Evolutionary conservation across 169 alveolate genomes (phyloP).

Genomic region (Theileria parva): DNA sequence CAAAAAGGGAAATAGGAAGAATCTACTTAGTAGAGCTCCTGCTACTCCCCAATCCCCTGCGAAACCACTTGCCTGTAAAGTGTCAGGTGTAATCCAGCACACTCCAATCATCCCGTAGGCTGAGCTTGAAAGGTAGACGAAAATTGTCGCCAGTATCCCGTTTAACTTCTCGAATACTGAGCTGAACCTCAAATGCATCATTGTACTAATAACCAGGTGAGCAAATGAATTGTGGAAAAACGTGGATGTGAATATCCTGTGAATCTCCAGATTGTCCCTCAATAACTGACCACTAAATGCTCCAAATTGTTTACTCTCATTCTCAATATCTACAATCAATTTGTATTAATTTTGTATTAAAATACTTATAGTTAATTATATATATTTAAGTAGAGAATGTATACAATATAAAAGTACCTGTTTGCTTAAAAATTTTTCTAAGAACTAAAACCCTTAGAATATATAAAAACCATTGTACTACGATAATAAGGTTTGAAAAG

Average conservation of each 20-base stretch:
- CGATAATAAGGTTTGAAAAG: constrained; percentile 32
- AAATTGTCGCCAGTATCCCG: constrained; percentile 41
- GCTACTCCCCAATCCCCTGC: constrained; percentile 73
- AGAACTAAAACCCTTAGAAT: constrained; percentile 18
- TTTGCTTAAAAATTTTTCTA: neutral
- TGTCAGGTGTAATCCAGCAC: constrained; percentile 42
- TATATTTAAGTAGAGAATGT: neutral
- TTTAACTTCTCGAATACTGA: constrained; percentile 52
- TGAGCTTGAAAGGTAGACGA: constrained; percentile 41
- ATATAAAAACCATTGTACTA: constrained; percentile 56
- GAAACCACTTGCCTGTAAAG: constrained; percentile 59
- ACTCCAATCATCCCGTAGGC: constrained; percentile 62
- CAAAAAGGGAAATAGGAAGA: constrained; percentile 52
- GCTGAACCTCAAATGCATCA: constrained; percentile 67
- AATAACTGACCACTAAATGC: constrained; percentile 50
- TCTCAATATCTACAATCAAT: constrained; percentile 15
- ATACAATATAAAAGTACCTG: neutral
- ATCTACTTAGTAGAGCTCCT: constrained; percentile 63
- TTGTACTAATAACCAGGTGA: constrained; percentile 56
- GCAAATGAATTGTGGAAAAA: constrained; percentile 60
- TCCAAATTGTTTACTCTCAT: constrained; percentile 26
- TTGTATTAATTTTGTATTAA: neutral
- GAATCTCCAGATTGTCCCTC: constrained; percentile 35
- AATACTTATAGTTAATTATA: neutral
- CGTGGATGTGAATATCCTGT: constrained; percentile 56